Conservation (phyloP, 495 filamentous ascomycete genomes). For the Parathielavia appendiculata region DNA sequence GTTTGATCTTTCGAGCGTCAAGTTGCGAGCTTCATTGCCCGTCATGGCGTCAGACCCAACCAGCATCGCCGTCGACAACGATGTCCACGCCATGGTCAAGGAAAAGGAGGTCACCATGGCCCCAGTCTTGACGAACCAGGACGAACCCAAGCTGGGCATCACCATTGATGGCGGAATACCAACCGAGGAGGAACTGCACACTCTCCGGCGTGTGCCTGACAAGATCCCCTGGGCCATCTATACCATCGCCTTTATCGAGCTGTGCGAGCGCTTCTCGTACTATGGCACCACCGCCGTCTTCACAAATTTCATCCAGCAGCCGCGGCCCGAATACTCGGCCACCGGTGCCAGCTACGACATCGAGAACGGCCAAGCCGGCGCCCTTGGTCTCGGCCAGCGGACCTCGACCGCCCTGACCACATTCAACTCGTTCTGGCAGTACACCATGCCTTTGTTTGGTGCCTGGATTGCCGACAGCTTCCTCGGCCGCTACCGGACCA, state of each 20-base stretch:
- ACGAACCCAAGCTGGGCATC: constrained; percentile 16
- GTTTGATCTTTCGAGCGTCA: neutral
- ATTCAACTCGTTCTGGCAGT: constrained; percentile 74
- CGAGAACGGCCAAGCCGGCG: constrained; percentile 53
- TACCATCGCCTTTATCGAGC: constrained; percentile 68
- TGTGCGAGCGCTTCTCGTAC: constrained; percentile 76
- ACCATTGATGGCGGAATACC: constrained; percentile 32
- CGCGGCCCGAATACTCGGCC: constrained; percentile 52
- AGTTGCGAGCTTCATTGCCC: constrained; percentile 1
- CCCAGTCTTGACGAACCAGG: constrained; percentile 8
- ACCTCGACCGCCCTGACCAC: constrained; percentile 59
- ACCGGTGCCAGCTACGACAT: constrained; percentile 51
- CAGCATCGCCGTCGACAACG: constrained; percentile 14
- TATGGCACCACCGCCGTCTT: constrained; percentile 67
- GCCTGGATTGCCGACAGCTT: constrained; percentile 69
- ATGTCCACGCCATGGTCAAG: constrained; percentile 15
- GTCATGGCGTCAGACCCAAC: constrained; percentile 19
- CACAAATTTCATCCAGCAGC: constrained; percentile 58
- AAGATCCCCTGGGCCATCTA: constrained; percentile 60
- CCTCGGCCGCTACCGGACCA: constrained; percentile 67
- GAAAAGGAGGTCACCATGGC: constrained; percentile 17
- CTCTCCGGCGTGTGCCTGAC: constrained; percentile 60
- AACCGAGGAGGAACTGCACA: constrained; percentile 56
- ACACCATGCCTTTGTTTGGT: constrained; percentile 60
- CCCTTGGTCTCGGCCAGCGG: constrained; percentile 61